These are phyloP conservation scores for Millerago galiae DNA, from an alignment of 805 yeast genomes.

Conservation along the genomic window DNA sequence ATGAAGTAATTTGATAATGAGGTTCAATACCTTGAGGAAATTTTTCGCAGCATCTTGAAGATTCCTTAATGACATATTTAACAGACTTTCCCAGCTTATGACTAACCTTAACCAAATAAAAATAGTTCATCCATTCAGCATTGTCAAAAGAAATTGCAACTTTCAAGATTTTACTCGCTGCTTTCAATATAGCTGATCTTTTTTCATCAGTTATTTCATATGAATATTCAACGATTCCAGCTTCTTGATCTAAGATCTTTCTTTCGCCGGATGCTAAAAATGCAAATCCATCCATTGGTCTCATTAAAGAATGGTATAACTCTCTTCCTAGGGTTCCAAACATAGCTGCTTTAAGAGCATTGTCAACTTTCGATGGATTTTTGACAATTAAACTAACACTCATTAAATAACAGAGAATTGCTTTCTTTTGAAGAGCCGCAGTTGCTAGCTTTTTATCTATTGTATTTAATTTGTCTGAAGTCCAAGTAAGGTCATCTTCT, in stretches of 20 bases:
- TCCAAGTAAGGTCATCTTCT: slow-evolving; percentile 91
- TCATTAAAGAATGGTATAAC: slow-evolving; percentile 35
- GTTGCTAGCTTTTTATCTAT: slow-evolving; percentile 54
- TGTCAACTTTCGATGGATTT: slow-evolving; percentile 16
- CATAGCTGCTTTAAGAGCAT: slow-evolving; percentile 35
- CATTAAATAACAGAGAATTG: slow-evolving; percentile 70
- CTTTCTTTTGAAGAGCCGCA: slow-evolving; percentile 58
- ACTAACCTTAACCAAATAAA: slow-evolving; percentile 51
- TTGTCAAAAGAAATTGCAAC: slow-evolving; percentile 39
- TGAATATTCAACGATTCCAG: slow-evolving; percentile 6
- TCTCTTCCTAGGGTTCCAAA: slow-evolving; percentile 54
- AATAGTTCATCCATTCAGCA: slow-evolving; percentile 56
- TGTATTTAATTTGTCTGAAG: slow-evolving; percentile 70
- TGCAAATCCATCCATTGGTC: slow-evolving; percentile 61
- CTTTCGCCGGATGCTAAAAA: slow-evolving; percentile 28
- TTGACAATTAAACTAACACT: slow-evolving; percentile 44
- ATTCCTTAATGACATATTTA: slow-evolving; percentile 30
- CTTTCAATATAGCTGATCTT: slow-evolving; percentile 21
- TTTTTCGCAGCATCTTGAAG: slow-evolving; percentile 38
- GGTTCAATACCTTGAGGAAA: slow-evolving; percentile 58
- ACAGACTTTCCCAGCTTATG: slow-evolving; percentile 39
- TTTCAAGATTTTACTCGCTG: slow-evolving; percentile 37
- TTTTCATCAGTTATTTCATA: slow-evolving; percentile 4
- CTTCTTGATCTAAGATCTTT: slow-evolving; percentile 18
- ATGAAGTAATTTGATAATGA: slow-evolving; percentile 57